Evolutionary conservation across 192 early-diverging fungal species (phyloP).

Genomic region (Coemansia sp.): DNA sequence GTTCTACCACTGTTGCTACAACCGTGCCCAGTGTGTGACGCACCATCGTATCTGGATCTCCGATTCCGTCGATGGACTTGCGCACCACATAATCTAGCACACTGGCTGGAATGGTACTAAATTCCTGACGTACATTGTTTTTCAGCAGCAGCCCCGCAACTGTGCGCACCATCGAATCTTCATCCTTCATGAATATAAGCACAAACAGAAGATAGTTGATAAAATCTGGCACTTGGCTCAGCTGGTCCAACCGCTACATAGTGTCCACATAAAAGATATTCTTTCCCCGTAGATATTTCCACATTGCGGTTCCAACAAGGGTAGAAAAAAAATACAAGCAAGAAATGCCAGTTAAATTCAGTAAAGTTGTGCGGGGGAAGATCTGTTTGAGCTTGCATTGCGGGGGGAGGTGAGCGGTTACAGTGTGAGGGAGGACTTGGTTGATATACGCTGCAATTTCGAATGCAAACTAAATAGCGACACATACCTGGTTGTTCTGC

Average conservation of each 20-base stretch:
- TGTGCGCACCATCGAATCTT: constrained; percentile 66
- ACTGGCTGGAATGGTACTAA: constrained; percentile 54
- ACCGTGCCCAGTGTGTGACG: constrained; percentile 83
- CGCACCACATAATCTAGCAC: constrained; percentile 71
- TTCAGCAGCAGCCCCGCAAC: constrained; percentile 85
- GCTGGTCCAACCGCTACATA: constrained; percentile 69
- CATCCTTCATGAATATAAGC: constrained; percentile 69
- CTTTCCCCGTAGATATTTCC: neutral
- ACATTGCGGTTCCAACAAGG: neutral
- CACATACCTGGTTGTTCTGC: constrained; percentile 72
- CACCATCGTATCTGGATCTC: constrained; percentile 69
- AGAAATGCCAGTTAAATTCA: neutral
- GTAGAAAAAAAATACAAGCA: constrained; percentile 1
- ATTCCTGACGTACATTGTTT: constrained; percentile 67
- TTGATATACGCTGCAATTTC: neutral
- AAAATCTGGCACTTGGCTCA: constrained; percentile 82
- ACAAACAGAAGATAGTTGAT: constrained; percentile 88
- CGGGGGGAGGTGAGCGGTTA: too few species aligned
- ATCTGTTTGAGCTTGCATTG: neutral
- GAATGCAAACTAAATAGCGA: neutral
- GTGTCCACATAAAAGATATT: neutral
- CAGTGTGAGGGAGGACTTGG: neutral
- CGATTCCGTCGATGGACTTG: constrained; percentile 60
- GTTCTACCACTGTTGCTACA: constrained; percentile 80
- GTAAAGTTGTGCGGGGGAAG: neutral